Evolutionary conservation across 768 basidiomycete species (phyloP), one percentile per base, ranked within the genome.

Genomic region (Boletus tomentosulus): DNA sequence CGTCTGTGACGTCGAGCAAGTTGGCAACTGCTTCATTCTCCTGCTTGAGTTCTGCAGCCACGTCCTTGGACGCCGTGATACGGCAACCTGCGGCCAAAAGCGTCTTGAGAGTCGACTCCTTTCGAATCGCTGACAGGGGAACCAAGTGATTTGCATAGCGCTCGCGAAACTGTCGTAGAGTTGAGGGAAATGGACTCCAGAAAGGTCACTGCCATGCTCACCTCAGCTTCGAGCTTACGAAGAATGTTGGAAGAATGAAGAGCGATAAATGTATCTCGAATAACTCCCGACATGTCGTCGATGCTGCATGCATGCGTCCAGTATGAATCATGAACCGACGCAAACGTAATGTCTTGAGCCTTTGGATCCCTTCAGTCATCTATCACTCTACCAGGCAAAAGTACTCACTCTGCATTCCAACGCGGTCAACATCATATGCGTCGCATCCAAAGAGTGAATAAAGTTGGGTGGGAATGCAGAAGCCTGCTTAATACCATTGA

Each of bases 401-500:
- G 13, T 48, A 72, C 86, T 50, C 70, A 91, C 92, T 57, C 80
- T 75, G 69, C 94, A 97, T 60, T 92, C 87, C 45, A 96, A 77
- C 10, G 96, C 94, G 2, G 95, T 97, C 61, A 98, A 73, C 83
- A 98, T 87, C 94, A 99, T 98, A 73, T 99, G 97, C 2, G 96
- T 96, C 2, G 97, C 97, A 68, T 99, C 97, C 28, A 99, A 78
- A 65, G 89, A 92, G 68, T 99, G 97, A 49, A 99, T 92, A 65
- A 96, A 98, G 74, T 99, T 99, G 46, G 97, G 97, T 5, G 97
- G 96, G 84, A 99, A 98, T 1, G 97, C 97, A 15, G 92, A 84
- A 0, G 93, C 90, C 69, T 99, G 96, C 70, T 97, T 97, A 54
- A 76, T 57, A 1, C 89, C 69, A 60, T 92, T 90, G 43, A 98